Evolutionary conservation across 73 alveolate genomes (phyloP).

Genomic region (Stentor coeruleus): DNA sequence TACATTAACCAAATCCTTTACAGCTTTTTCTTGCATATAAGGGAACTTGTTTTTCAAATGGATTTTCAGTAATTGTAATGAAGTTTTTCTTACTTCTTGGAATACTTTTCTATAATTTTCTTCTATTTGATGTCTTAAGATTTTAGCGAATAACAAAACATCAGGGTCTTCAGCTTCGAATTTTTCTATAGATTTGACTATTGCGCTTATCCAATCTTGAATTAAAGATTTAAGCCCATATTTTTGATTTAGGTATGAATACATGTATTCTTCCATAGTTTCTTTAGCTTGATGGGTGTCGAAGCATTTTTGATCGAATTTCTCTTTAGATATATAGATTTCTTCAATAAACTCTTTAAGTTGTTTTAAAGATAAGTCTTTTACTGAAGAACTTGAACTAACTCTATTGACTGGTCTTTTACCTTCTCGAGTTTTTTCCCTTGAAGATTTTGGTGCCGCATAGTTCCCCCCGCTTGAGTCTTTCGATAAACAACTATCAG

Average conservation of each 20-base stretch:
- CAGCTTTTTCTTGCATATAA: conserved; percentile 60
- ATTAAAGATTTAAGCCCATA: conserved; percentile 83
- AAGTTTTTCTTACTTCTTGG: conserved; percentile 50
- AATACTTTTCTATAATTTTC: conserved; percentile 67
- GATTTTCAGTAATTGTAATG: conserved; percentile 52
- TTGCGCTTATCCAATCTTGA: conserved; percentile 75
- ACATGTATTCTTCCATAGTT: conserved; percentile 84
- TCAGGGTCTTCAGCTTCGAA: conserved; percentile 69
- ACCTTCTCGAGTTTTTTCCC: neutral
- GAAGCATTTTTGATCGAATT: conserved; percentile 65
- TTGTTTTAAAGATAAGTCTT: conserved; percentile 39
- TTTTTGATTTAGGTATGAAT: conserved; percentile 70
- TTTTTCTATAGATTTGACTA: conserved; percentile 67
- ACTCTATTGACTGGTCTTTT: neutral
- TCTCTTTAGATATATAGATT: conserved; percentile 59
- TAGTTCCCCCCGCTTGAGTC: conserved; percentile 2
- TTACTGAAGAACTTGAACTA: neutral
- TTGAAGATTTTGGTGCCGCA: conserved; percentile 12
- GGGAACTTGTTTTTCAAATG: conserved; percentile 69
- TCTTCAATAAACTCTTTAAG: conserved; percentile 69
- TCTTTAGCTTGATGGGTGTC: conserved; percentile 71
- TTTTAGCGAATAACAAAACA: conserved; percentile 74
- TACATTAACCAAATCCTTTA: conserved; percentile 47
- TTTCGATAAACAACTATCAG: neutral
- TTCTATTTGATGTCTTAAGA: conserved; percentile 79